phyloP scores from a whole-genome alignment of 192 early-diverging fungal genomes.

The Coemansia sp. region DNA sequence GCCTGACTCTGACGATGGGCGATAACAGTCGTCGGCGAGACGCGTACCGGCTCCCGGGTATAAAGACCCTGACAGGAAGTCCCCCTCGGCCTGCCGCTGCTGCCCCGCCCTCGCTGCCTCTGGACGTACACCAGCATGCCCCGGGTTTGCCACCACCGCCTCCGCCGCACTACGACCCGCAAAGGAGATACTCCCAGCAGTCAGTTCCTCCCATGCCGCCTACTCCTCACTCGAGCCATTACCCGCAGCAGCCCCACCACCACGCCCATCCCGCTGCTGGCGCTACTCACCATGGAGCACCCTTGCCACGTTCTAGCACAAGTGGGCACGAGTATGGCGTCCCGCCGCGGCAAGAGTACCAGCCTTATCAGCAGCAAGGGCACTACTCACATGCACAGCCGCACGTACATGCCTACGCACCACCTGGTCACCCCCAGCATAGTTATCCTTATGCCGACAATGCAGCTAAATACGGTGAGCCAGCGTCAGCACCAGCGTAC shows the following conservation, averaged over 20 bases:
- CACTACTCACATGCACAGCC: conserved; percentile 6
- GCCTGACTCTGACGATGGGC: conserved; percentile 13
- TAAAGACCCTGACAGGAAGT: conserved; percentile 29
- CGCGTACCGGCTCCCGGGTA: conserved; percentile 42
- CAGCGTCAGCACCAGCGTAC: neutral
- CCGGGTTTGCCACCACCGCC: conserved; percentile 7
- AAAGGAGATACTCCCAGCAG: conserved; percentile 10
- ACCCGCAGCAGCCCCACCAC: conserved; percentile 4
- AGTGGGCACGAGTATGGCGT: neutral
- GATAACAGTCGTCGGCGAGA: conserved; percentile 21
- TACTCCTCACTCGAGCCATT: neutral
- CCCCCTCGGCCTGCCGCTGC: conserved; percentile 3
- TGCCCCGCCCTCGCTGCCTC: neutral
- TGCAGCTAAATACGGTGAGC: neutral
- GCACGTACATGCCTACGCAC: neutral
- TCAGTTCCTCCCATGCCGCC: neutral
- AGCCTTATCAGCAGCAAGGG: conserved; percentile 13
- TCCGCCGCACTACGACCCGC: neutral
- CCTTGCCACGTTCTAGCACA: neutral
- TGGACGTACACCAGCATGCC: conserved; percentile 1
- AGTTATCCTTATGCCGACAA: neutral
- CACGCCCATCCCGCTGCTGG: neutral
- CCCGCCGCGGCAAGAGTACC: neutral
- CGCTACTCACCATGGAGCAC: neutral
- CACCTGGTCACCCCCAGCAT: neutral